Conservation (phyloP, 2,329 filamentous ascomycete species). For the Tolypocladium sp. region DNA sequence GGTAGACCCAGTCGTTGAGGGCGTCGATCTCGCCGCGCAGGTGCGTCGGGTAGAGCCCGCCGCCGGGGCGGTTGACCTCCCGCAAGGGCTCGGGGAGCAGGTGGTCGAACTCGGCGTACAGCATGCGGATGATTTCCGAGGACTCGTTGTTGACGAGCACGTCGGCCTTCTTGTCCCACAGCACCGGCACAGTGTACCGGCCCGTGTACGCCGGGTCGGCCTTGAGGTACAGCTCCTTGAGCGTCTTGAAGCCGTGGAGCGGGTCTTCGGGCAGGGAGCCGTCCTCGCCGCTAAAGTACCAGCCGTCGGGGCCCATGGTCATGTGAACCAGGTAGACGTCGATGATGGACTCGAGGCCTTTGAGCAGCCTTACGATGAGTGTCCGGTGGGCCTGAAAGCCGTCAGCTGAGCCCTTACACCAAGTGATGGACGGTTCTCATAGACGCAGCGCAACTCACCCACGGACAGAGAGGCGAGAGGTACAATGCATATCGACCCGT, state of each 20-base stretch:
- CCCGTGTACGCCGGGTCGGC: slow-evolving; percentile 58
- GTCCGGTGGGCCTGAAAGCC: slow-evolving; percentile 54
- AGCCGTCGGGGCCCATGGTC: slow-evolving; percentile 49
- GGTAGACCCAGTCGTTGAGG: slow-evolving; percentile 60
- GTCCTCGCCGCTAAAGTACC: slow-evolving; percentile 41
- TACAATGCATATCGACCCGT: slow-evolving; percentile 54
- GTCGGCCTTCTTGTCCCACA: slow-evolving; percentile 60
- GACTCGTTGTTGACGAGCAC: slow-evolving; percentile 78
- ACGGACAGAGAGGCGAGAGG: slow-evolving; percentile 51
- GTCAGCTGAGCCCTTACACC: neutral
- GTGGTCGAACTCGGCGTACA: slow-evolving; percentile 65
- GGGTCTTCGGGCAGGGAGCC: slow-evolving; percentile 45
- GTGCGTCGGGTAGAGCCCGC: slow-evolving; percentile 48
- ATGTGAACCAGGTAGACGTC: slow-evolving; percentile 60
- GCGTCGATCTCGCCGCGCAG: slow-evolving; percentile 50
- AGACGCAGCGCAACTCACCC: slow-evolving; percentile 31
- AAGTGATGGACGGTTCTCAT: neutral
- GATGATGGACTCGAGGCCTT: slow-evolving; percentile 63
- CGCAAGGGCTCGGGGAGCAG: slow-evolving; percentile 42
- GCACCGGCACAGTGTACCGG: slow-evolving; percentile 64
- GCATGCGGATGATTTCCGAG: slow-evolving; percentile 75
- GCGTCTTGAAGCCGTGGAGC: slow-evolving; percentile 55
- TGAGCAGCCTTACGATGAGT: slow-evolving; percentile 62
- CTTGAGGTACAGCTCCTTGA: slow-evolving; percentile 63
- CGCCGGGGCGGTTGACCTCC: slow-evolving; percentile 37